Percentiles rank a stretch among this genome's conserved stretches.
Evolutionary conservation across 2,329 filamentous ascomycete species (phyloP).

Genomic region (Monosporascus sp.): DNA sequence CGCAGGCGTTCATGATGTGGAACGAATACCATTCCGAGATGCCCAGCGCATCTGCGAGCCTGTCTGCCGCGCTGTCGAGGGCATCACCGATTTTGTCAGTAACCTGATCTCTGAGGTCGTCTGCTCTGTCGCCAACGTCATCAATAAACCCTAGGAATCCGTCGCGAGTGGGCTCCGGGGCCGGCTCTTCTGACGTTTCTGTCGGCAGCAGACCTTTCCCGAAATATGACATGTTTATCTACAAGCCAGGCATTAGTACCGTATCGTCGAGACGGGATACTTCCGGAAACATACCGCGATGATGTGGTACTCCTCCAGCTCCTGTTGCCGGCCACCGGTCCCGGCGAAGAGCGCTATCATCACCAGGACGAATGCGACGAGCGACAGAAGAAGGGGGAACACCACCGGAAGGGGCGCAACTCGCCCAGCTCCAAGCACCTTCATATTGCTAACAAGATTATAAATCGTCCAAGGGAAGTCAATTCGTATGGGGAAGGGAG

Average conservation of each 20-base stretch:
- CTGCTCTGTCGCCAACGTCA: slow-evolving; percentile 13
- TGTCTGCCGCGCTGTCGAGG: slow-evolving; percentile 33
- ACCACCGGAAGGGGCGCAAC: slow-evolving; percentile 15
- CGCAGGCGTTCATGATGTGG: slow-evolving; percentile 42
- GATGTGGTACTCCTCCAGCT: slow-evolving; percentile 34
- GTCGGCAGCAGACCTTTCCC: slow-evolving; percentile 32
- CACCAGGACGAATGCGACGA: slow-evolving; percentile 30
- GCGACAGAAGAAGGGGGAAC: slow-evolving; percentile 28
- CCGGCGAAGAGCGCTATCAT: slow-evolving; percentile 34
- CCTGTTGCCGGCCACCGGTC: slow-evolving; percentile 27
- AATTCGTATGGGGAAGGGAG: not conserved
- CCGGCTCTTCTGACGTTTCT: slow-evolving; percentile 15
- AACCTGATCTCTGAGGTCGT: slow-evolving; percentile 27
- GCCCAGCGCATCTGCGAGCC: slow-evolving; percentile 37
- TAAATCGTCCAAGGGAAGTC: not conserved
- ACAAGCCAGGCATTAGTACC: slow-evolving; percentile 1
- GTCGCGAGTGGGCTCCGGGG: slow-evolving; percentile 14
- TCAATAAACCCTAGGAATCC: slow-evolving; percentile 13
- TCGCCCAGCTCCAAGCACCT: slow-evolving; percentile 6
- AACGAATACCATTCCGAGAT: slow-evolving; percentile 48
- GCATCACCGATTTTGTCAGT: slow-evolving; percentile 35
- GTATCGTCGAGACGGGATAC: too few species aligned
- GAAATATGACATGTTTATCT: slow-evolving; percentile 38
- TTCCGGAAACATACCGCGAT: slow-evolving; percentile 28
- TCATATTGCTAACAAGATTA: not conserved